Evolutionary conservation across 164 flowering plant genomes (phyloP).

Genomic region (Tetrastigma voinierianum): DNA sequence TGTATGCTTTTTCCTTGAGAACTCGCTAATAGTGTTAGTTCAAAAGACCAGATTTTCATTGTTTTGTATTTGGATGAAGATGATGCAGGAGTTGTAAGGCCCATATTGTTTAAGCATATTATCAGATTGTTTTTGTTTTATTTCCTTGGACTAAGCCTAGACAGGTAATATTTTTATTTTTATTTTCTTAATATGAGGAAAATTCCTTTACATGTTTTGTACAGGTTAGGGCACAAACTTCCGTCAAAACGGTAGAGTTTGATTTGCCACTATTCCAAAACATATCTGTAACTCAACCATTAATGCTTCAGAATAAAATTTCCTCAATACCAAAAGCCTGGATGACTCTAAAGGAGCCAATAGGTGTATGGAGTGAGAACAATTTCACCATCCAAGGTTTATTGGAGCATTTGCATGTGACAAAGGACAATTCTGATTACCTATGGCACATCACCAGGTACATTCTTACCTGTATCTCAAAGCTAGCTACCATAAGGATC

Average conservation of each 20-base stretch:
- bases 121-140: neutral
- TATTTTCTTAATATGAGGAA: too few relatives aligned
- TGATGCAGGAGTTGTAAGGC: neutral
- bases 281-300: slow-evolving; percentile 12
- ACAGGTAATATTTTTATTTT: too few relatives aligned
- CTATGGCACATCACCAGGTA: slow-evolving; percentile 84
- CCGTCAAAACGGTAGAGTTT: slow-evolving; percentile 45
- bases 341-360: slow-evolving; percentile 64
- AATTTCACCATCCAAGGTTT: slow-evolving; percentile 68
- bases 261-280: slow-evolving; percentile 25
- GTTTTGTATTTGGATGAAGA: neutral
- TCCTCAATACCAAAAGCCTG: slow-evolving; percentile 40
- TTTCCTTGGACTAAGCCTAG: neutral
- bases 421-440: slow-evolving; percentile 87
- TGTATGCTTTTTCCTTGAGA: too few relatives aligned
- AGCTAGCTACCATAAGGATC: neutral
- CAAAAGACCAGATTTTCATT: neutral
- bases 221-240: slow-evolving; percentile 80
- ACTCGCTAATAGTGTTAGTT: too few relatives aligned
- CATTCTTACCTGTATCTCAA: neutral
- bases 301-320: slow-evolving; percentile 18
- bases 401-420: slow-evolving; percentile 86
- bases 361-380: slow-evolving; percentile 63
- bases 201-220: slow-evolving; percentile 7
- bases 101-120: neutral